Conservation (phyloP, 257 asterid genomes). For the Fraxinus quadrangulata region DNA sequence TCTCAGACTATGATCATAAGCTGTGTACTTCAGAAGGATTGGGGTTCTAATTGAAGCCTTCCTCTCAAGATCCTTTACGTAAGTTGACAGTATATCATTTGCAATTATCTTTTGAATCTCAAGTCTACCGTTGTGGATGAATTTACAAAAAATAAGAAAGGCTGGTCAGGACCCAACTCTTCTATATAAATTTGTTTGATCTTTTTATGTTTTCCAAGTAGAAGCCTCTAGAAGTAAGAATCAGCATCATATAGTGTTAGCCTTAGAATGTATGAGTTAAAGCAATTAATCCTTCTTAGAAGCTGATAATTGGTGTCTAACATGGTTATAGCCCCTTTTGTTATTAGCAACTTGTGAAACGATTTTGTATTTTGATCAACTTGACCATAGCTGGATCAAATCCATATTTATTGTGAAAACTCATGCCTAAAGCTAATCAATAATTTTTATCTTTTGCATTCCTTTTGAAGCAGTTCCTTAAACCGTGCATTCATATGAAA, state of each 20-base stretch:
- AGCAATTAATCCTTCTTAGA: background rate
- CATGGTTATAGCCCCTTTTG: too few species aligned
- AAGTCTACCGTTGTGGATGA: background rate
- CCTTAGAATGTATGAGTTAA: background rate
- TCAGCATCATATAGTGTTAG: too few species aligned
- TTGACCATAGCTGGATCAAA: background rate
- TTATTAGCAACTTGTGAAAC: too few species aligned
- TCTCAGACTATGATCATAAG: conserved; percentile 53
- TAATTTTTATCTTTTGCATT: background rate
- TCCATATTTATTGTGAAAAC: too few species aligned
- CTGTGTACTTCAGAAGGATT: conserved; percentile 47
- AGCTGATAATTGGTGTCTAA: background rate
- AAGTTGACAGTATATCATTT: conserved; percentile 37
- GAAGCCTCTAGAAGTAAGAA: too few species aligned
- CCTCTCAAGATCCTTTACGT: conserved; percentile 56
- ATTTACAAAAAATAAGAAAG: background rate
- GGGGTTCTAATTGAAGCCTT: conserved; percentile 38
- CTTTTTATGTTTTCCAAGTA: too few species aligned
- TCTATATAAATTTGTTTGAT: too few species aligned
- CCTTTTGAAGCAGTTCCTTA: background rate
- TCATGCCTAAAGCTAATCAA: background rate
- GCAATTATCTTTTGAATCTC: background rate
- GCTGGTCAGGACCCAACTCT: too few species aligned
- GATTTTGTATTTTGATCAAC: background rate
- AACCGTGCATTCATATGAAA: background rate